Conservation (phyloP, 1,284 basidiomycete genomes). For the Uromyces viciae-fabae region DNA sequence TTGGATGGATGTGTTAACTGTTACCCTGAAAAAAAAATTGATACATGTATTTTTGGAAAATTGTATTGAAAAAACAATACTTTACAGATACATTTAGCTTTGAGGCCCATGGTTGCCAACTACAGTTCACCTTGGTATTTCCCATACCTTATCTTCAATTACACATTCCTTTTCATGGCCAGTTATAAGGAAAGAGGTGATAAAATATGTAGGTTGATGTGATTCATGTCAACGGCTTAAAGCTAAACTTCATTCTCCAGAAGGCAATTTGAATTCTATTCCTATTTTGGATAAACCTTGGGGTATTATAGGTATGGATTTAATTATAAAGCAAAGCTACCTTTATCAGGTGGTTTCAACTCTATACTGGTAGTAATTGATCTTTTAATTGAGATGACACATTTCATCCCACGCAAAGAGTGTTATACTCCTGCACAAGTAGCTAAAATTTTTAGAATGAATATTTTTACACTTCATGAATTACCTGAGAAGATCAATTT, state of each 20-base stretch:
- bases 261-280: background rate
- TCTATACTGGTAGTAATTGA: background rate
- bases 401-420: too few species aligned
- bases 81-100: too few species aligned
- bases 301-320: background rate
- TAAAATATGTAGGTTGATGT: background rate
- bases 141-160: background rate
- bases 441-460: background rate
- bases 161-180: background rate
- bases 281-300: background rate
- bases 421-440: too few species aligned
- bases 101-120: too few species aligned
- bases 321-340: background rate
- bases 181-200: background rate
- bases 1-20: too few species aligned
- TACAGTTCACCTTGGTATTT: background rate
- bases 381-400: too few species aligned
- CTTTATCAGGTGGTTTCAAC: background rate
- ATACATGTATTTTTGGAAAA: too few species aligned
- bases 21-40: too few species aligned
- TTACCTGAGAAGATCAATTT: conserved; percentile 2
- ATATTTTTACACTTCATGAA: background rate
- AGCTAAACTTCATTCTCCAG: background rate
- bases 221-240: background rate
- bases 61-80: too few species aligned